Evolutionary conservation across 371 early-diverging fungal species (phyloP).

Genomic region (Choanephora cucurbitarum): DNA sequence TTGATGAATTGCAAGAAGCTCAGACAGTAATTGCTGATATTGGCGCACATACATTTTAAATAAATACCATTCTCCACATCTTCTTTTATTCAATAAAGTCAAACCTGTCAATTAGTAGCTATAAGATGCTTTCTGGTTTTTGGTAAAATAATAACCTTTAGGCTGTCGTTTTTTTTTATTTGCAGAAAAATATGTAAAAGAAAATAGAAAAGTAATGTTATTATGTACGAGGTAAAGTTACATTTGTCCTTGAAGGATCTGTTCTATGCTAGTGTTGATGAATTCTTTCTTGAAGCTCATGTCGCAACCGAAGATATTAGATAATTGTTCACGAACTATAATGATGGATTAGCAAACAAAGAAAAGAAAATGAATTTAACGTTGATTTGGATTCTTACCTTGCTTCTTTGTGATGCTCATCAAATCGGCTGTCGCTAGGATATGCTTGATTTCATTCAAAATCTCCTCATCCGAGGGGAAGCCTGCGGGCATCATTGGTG

Average conservation of each 20-base stretch:
- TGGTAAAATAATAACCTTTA: too few species aligned
- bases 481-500: slow-evolving; percentile 35
- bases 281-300: slow-evolving; percentile 80
- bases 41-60: slow-evolving; percentile 1
- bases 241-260: slow-evolving; percentile 47
- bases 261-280: slow-evolving; percentile 85
- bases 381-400: slow-evolving; percentile 29
- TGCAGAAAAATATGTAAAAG: background rate
- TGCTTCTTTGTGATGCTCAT: slow-evolving; percentile 79
- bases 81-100: slow-evolving; percentile 41
- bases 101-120: too few species aligned
- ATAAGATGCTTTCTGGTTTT: too few species aligned
- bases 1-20: slow-evolving; percentile 47
- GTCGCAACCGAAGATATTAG: slow-evolving; percentile 75
- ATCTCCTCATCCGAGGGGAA: slow-evolving; percentile 82
- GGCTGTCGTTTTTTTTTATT: slow-evolving; percentile 10
- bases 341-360: background rate
- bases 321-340: slow-evolving; percentile 80
- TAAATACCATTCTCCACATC: background rate
- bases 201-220: background rate
- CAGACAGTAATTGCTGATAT: slow-evolving; percentile 36
- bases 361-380: background rate
- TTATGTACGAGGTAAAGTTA: slow-evolving; percentile 17
- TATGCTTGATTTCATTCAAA: slow-evolving; percentile 71
- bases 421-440: slow-evolving; percentile 76